These are phyloP conservation scores for Bruguiera gymnorhiza DNA, from an alignment of 345 rosid genomes.

Conservation along the genomic window DNA sequence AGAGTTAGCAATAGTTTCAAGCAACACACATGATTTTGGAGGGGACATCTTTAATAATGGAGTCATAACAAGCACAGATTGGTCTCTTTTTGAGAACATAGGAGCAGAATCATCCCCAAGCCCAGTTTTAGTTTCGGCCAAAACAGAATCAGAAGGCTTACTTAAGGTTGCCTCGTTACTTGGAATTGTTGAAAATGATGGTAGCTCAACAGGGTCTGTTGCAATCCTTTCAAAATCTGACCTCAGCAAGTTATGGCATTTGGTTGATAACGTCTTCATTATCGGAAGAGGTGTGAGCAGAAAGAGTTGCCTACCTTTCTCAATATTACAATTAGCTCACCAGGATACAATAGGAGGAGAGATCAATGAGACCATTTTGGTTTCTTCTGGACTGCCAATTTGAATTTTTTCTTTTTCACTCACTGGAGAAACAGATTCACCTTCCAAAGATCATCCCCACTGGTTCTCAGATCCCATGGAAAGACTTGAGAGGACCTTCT, in stretches of 20 bases:
- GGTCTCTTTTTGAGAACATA: constrained; percentile 28
- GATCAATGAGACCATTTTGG: constrained; percentile 43
- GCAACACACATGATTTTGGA: constrained; percentile 72
- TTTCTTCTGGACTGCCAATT: constrained; percentile 61
- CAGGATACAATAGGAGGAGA: constrained; percentile 94
- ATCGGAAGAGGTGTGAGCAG: constrained; percentile 79
- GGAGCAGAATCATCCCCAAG: constrained; percentile 44
- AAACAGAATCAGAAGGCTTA: constrained; percentile 32
- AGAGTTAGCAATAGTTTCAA: constrained; percentile 49
- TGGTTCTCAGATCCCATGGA: constrained; percentile 21
- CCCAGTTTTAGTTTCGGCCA: constrained; percentile 20
- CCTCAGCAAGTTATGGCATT: constrained; percentile 30
- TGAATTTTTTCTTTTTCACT: constrained; percentile 38
- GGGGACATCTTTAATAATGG: constrained; percentile 78
- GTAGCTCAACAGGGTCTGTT: too few species aligned
- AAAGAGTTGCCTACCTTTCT: constrained; percentile 25
- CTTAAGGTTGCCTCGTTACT: constrained; percentile 37
- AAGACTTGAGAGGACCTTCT: constrained; percentile 33
- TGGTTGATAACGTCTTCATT: constrained; percentile 37
- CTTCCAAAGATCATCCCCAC: constrained; percentile 22
- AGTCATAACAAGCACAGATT: constrained; percentile 53
- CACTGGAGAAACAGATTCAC: constrained; percentile 22
- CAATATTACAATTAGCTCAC: constrained; percentile 59
- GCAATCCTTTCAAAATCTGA: constrained; percentile 21
- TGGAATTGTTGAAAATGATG: too few species aligned